A percentile compares a stretch with the other conserved stretches of the same genome.
These are phyloP conservation scores for Neurospora hispaniola DNA, from an alignment of 495 filamentous ascomycete species.

Conservation along the genomic window DNA sequence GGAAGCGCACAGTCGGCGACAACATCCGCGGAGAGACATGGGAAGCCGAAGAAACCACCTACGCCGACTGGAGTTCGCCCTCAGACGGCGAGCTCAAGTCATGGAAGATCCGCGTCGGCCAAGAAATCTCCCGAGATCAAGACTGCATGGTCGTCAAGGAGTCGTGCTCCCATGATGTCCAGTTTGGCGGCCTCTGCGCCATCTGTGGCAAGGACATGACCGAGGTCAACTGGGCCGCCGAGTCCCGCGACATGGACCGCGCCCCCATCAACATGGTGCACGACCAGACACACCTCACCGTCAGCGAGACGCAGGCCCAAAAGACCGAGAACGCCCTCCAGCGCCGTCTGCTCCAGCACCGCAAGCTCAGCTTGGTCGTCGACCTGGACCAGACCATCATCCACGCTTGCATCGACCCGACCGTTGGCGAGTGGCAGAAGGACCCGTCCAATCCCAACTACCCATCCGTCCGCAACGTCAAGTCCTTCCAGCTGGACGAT, in stretches of 20 bases:
- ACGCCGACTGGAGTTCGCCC: constrained; percentile 69
- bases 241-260: constrained; percentile 54
- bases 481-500: constrained; percentile 82
- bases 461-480: constrained; percentile 78
- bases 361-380: constrained; percentile 87
- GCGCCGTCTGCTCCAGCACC: constrained; percentile 60
- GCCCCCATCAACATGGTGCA: constrained; percentile 91
- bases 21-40: constrained; percentile 53
- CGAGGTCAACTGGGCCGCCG: constrained; percentile 41
- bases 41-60: constrained; percentile 48
- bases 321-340: constrained; percentile 79
- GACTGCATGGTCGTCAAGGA: constrained; percentile 75
- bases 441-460: constrained; percentile 86
- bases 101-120: constrained; percentile 67
- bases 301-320: constrained; percentile 63
- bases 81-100: constrained; percentile 63
- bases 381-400: constrained; percentile 98
- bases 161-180: constrained; percentile 79
- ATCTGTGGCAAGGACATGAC: constrained; percentile 98
- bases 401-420: constrained; percentile 94
- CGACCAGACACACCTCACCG: constrained; percentile 70
- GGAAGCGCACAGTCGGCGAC: constrained; percentile 63
- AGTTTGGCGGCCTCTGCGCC: constrained; percentile 82
- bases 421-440: constrained; percentile 86
- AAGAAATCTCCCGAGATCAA: constrained; percentile 48